Evolutionary conservation across 164 flowering plant species (phyloP).

Genomic region (Platanus orientalis): DNA sequence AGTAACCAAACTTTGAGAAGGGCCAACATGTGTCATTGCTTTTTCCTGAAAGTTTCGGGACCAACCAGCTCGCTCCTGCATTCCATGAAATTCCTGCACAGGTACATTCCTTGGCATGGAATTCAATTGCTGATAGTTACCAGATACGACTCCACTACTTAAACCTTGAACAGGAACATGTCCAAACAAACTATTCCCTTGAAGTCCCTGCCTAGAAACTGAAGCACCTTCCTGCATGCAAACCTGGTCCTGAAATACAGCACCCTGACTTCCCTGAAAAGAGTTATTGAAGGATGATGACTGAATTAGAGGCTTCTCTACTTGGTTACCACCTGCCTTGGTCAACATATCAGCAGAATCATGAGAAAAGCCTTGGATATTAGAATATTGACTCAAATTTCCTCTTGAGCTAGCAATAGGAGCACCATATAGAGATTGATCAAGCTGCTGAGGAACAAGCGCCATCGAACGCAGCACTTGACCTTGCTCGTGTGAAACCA

Average conservation of each 20-base stretch:
- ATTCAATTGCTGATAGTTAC: slow-evolving; percentile 28
- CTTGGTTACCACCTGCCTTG: slow-evolving; percentile 29
- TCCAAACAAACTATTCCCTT: slow-evolving; percentile 37
- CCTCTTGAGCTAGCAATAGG: slow-evolving; percentile 40
- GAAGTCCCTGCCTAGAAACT: slow-evolving; percentile 37
- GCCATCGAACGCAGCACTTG: slow-evolving; percentile 39
- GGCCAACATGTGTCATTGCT: slow-evolving; percentile 25
- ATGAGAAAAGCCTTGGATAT: slow-evolving; percentile 42
- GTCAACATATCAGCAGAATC: slow-evolving; percentile 29
- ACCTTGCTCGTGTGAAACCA: slow-evolving; percentile 39
- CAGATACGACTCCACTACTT: slow-evolving; percentile 22
- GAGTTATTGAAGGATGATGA: slow-evolving; percentile 34
- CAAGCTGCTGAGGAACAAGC: slow-evolving; percentile 43
- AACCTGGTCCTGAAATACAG: slow-evolving; percentile 31
- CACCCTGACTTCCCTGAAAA: slow-evolving; percentile 36
- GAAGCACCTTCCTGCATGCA: slow-evolving; percentile 29
- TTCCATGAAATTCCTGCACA: slow-evolving; percentile 31
- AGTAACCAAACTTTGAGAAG: slow-evolving; percentile 36
- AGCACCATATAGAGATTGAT: slow-evolving; percentile 58
- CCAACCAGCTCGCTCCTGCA: slow-evolving; percentile 38
- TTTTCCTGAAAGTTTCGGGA: slow-evolving; percentile 26
- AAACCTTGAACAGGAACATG: slow-evolving; percentile 32
- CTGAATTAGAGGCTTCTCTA: slow-evolving; percentile 38
- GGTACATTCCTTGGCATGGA: slow-evolving; percentile 28
- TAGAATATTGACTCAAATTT: slow-evolving; percentile 33